Percentiles rank a stretch among this genome's conserved stretches.
Conservation (phyloP, 225 moss, liverwort and hornwort species). For the Bryum argenteum region DNA sequence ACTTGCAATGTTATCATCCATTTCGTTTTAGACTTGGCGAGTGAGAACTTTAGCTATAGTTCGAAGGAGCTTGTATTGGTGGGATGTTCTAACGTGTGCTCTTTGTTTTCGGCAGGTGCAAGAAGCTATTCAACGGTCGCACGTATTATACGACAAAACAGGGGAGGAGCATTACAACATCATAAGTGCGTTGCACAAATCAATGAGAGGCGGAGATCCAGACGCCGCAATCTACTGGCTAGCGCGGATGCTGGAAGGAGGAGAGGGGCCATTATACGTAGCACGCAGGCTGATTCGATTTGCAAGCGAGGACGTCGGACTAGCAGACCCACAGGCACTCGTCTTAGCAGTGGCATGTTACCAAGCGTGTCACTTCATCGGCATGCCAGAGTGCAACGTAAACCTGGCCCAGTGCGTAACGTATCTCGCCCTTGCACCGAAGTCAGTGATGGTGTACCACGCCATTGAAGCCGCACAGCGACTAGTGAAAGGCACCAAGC, state of each 20-base stretch:
- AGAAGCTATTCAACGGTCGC: slow-evolving; percentile 50
- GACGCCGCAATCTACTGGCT: slow-evolving; percentile 78
- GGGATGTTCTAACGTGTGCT: background rate
- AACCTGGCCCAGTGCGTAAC: slow-evolving; percentile 87
- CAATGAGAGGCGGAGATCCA: slow-evolving; percentile 73
- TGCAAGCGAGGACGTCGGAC: slow-evolving; percentile 83
- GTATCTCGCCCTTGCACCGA: slow-evolving; percentile 77
- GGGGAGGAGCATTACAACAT: slow-evolving; percentile 84
- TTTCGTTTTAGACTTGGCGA: too few species aligned
- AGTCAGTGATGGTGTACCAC: slow-evolving; percentile 75
- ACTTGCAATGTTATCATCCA: too few species aligned
- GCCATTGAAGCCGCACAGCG: slow-evolving; percentile 84
- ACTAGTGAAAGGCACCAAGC: slow-evolving; percentile 66
- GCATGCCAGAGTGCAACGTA: slow-evolving; percentile 93
- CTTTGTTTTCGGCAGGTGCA: slow-evolving; percentile 43
- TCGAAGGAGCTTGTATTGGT: too few species aligned
- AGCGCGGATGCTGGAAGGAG: slow-evolving; percentile 86
- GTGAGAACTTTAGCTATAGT: too few species aligned
- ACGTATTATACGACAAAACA: slow-evolving; percentile 53
- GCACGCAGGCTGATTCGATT: slow-evolving; percentile 79
- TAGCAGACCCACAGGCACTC: slow-evolving; percentile 84
- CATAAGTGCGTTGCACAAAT: slow-evolving; percentile 80
- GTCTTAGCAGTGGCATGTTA: slow-evolving; percentile 80
- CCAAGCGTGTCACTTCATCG: slow-evolving; percentile 86
- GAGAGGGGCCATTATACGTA: slow-evolving; percentile 73